Base-by-base conservation (phyloP, 108 stramenopile genomes). In the Cyclostephanos tholiformis region DNA sequence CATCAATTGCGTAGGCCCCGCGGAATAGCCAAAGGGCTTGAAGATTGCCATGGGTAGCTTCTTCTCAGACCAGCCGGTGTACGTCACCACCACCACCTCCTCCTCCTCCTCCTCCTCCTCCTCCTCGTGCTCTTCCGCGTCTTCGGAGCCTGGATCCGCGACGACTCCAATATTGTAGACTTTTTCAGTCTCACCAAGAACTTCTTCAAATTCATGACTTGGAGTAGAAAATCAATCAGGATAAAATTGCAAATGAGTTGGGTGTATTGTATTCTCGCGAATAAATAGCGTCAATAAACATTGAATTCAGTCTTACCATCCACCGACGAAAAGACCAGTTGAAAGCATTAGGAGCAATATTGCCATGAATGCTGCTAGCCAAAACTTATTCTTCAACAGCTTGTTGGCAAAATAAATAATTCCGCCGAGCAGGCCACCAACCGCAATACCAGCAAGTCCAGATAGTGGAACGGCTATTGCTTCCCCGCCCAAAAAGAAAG, bases 21-120 rank as follows among this genome's bases (percentile, higher is more conserved):
- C 76, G 41, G 84, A 88, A 80, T 90, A 93, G 16, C 92, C 92
- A 82, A 93, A 93, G 14, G 89, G 88, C 70, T 93, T 90, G 41
- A 93, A 63, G 17, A 93, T 57, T 20, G 88, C 87, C 86, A 93
- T 89, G 8, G 92, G 92, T 6, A 93, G 71, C 38, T 72, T 60
- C 65, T 90, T 82, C 46, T 80, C 71, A 35, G 72, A 78, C 86
- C 88, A 88, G 50, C 85, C 79, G 19, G 50, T 61, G 58, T 58
- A 53, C 14, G 22, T 39, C 73, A 46, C 35, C 36, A 10, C 61
- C 65, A 17, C 25, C 30, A 20, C 27, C 52, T 12, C 57, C n/a
- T 0, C 43, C 71, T 50, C 63, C 71, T 10, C 43, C 60, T 11
- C 11, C 56, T 52, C 14, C 58, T 22, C 53, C 19, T 55, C 53